phyloP scores from a whole-genome alignment of 2,329 filamentous ascomycete genomes.

The Pseudogymnoascus sp. region DNA sequence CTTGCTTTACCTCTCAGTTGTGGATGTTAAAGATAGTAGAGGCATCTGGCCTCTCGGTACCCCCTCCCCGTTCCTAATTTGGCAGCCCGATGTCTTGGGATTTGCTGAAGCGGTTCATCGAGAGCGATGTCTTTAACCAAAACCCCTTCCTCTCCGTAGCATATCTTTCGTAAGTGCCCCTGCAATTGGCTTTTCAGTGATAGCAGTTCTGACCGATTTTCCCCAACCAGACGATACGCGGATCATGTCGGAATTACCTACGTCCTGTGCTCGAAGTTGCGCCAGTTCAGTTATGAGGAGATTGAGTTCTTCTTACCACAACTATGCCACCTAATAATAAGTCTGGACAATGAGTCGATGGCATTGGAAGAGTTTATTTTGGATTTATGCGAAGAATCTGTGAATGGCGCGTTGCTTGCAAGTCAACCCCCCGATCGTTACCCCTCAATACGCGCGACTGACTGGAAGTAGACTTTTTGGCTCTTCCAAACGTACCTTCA shows the following conservation, averaged over 20 bases:
- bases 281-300: conserved; percentile 83
- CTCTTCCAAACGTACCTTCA: conserved; percentile 82
- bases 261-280: conserved; percentile 80
- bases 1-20: conserved; percentile 2
- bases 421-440: conserved; percentile 28
- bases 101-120: conserved; percentile 82
- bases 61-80: conserved; percentile 4
- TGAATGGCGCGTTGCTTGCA: conserved; percentile 76
- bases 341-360: conserved; percentile 86
- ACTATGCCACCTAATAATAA: conserved; percentile 81
- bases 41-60: conserved; percentile 2
- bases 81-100: conserved; percentile 65
- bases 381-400: conserved; percentile 80
- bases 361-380: conserved; percentile 81
- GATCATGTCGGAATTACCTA: conserved; percentile 87
- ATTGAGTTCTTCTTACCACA: conserved; percentile 89
- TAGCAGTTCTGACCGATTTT: conserved; percentile 17
- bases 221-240: conserved; percentile 62
- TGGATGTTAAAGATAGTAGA: conserved; percentile 9
- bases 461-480: conserved; percentile 66
- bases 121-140: conserved; percentile 90
- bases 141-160: conserved; percentile 83
- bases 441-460: not conserved
- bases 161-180: conserved; percentile 63
- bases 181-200: conserved; percentile 15